Evolutionary conservation across 257 asterid genomes (phyloP).

Genomic region (Nicotiana paniculata): DNA sequence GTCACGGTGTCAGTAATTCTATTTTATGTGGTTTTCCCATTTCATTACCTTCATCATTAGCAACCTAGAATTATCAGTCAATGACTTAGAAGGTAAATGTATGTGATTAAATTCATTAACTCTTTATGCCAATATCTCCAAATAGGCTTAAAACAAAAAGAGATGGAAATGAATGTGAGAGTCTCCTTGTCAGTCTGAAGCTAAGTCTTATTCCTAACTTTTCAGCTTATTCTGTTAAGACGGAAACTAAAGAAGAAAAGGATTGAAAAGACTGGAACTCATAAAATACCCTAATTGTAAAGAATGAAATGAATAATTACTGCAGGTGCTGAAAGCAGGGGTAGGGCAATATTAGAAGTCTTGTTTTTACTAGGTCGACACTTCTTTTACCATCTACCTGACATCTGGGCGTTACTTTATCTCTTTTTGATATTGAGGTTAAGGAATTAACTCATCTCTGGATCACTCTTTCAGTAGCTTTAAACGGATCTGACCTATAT

Average conservation of each 20-base stretch:
- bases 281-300: background rate
- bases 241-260: background rate
- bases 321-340: background rate
- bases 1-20: background rate
- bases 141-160: background rate
- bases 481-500: background rate
- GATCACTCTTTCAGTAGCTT: background rate
- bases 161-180: background rate
- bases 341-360: background rate
- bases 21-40: background rate
- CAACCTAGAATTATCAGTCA: background rate
- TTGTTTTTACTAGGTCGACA: background rate
- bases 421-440: background rate
- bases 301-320: background rate
- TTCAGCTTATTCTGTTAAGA: background rate
- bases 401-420: background rate
- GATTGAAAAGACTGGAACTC: background rate
- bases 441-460: background rate
- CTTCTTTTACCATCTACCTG: background rate
- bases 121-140: background rate
- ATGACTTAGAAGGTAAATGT: background rate
- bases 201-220: background rate
- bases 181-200: background rate
- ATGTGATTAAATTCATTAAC: background rate
- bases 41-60: background rate